Evolutionary conservation across 2,329 filamentous ascomycete species (phyloP).

Genomic region (Colletotrichum graminicola): DNA sequence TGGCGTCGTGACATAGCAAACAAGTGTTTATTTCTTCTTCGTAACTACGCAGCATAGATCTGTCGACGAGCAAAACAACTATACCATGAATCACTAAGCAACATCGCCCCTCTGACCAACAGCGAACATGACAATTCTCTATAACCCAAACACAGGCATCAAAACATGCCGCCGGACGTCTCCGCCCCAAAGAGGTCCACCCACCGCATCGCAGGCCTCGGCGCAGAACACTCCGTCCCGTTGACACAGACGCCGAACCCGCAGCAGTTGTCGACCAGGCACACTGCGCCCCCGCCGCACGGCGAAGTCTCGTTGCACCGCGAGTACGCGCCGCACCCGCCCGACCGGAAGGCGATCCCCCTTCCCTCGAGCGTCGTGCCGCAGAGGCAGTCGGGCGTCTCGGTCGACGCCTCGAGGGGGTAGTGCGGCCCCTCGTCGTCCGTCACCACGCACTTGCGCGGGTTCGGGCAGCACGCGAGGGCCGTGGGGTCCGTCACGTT

Average conservation of each 20-base stretch:
- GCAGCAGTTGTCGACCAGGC: conserved; percentile 39
- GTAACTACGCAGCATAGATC: neutral
- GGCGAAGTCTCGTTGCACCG: conserved; percentile 22
- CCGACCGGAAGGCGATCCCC: conserved; percentile 36
- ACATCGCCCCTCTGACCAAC: neutral
- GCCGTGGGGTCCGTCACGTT: conserved; percentile 51
- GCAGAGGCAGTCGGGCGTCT: conserved; percentile 51
- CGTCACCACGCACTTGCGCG: conserved; percentile 42
- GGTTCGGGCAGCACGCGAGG: conserved; percentile 51
- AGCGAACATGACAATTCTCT: neutral
- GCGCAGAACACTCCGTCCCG: conserved; percentile 39
- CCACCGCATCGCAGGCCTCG: conserved; percentile 5
- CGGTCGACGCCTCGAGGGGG: conserved; percentile 48
- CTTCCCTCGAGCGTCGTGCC: conserved; percentile 46
- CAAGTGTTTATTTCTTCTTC: neutral
- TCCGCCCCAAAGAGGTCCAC: conserved; percentile 8
- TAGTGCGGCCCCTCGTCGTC: conserved; percentile 48
- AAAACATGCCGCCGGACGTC: conserved; percentile 12
- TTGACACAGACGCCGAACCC: conserved; percentile 41
- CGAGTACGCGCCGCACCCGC: conserved; percentile 10
- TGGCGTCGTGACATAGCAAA: neutral
- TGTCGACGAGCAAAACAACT: neutral
- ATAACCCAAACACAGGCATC: neutral
- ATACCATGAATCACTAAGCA: neutral
- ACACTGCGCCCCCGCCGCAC: conserved; percentile 24